A percentile compares a stretch with the other conserved stretches of the same genome.
Evolutionary conservation across 192 early-diverging fungal species (phyloP).

Genomic region (Rhizophagus sp.): DNA sequence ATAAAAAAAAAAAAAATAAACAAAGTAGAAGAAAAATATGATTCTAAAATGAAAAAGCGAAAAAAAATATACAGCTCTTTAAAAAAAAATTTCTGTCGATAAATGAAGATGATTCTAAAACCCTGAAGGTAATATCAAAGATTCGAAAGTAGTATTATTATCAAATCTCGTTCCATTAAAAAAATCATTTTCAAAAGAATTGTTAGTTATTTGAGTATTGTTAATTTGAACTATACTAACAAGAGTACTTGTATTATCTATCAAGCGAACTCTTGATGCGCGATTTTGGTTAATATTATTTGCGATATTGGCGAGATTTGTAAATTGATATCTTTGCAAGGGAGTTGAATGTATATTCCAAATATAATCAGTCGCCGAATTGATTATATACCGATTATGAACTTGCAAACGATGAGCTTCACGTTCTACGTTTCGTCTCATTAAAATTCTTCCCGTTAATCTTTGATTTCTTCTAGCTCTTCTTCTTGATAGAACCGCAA

Average conservation of each 20-base stretch:
- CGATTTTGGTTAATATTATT: not conserved
- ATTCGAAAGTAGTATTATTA: too few relatives aligned
- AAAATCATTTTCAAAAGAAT: not conserved
- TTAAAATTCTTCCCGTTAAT: not conserved
- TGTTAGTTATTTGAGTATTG: not conserved
- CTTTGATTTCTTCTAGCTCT: not conserved
- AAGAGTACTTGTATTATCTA: not conserved
- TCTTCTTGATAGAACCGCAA: not conserved
- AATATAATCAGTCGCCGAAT: not conserved
- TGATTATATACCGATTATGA: not conserved
- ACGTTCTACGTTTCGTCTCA: not conserved
- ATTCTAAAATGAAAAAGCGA: too few relatives aligned
- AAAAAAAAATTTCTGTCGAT: too few relatives aligned
- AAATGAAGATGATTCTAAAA: too few relatives aligned
- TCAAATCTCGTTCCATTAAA: not conserved
- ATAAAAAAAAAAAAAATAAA: too few relatives aligned
- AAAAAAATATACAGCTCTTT: too few relatives aligned
- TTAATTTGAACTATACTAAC: not conserved
- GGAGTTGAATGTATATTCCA: not conserved
- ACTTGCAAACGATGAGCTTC: not conserved
- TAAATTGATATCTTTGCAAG: not conserved
- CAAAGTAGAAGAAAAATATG: too few relatives aligned
- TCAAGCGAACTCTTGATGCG: not conserved
- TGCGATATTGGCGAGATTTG: not conserved
- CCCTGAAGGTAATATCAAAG: too few relatives aligned